Evolutionary conservation across 2,329 filamentous ascomycete species (phyloP).

Genomic region (Trichoderma sp.): DNA sequence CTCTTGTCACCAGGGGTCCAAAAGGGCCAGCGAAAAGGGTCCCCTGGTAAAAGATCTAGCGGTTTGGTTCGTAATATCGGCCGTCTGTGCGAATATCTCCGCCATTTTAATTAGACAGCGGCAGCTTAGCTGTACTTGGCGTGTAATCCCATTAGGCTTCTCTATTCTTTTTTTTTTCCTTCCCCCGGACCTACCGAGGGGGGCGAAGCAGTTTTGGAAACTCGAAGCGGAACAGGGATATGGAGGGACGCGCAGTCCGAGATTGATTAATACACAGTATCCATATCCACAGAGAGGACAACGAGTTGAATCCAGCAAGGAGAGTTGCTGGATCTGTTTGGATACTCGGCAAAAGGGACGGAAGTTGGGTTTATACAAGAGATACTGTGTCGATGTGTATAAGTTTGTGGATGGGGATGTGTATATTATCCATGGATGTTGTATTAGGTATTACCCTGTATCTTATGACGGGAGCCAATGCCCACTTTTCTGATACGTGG

Average conservation of each 20-base stretch:
- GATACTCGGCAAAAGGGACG: neutral
- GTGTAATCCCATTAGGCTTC: neutral
- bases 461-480: neutral
- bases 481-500: conserved; percentile 8
- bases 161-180: neutral
- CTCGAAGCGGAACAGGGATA: neutral
- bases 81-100: conserved; percentile 3
- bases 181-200: conserved; percentile 4
- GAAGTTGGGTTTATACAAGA: neutral
- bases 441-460: neutral
- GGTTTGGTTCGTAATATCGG: neutral
- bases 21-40: neutral
- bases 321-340: neutral
- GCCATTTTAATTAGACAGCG: neutral
- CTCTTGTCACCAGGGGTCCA: neutral
- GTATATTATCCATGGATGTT: neutral
- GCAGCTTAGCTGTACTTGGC: neutral
- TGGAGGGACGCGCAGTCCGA: neutral
- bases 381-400: neutral
- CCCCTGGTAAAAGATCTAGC: neutral
- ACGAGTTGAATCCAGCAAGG: neutral
- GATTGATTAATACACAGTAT: conserved; percentile 2
- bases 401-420: neutral
- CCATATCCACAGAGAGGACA: neutral
- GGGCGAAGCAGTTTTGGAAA: conserved; percentile 5